Evolutionary conservation across 2,329 filamentous ascomycete genomes (phyloP), one percentile per base, ranked within the genome.

Genomic region (Lachnellula arida): DNA sequence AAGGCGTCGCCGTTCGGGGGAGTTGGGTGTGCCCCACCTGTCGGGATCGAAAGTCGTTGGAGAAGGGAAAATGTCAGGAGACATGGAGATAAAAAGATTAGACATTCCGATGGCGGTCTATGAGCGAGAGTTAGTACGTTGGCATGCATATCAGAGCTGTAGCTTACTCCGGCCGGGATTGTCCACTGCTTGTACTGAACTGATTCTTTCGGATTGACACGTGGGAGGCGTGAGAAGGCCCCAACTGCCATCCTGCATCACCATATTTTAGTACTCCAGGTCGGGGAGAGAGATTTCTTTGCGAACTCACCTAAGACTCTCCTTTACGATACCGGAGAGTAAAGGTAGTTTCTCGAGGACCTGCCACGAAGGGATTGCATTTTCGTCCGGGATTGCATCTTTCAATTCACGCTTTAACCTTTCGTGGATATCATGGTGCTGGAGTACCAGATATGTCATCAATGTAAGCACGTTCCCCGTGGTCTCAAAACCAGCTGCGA

Each of bases 401-500:
- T 51, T 57, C 6, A 76, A 63, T 57, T 76, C 74, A 1, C 59
- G 51, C 5, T 63, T 65, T 12, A 77, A 59, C 5, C 54, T 61
- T 1, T 49, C 17, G 1, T 68, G 58, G 7, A 71, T 62, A 0
- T 57, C 6, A 0, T 70, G 66, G 22, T 72, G 63, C n/a, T 60
- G 53, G 22, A 71, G 68, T 1, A 75, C 56, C 63, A 71, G 54
- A 61, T 68, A 75, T 3, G 68, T 62, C 17, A 69, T 59, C 14
- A 71, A 53, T 3, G 66, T 57, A 14, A 76, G 62, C 0, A 67
- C 61, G 55, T 64, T 65, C 11, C 61, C 66, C 0, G 65, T 69
- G 0, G 72, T 75, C 39, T 73, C 70, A 40, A 68, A 70, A 2
- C 70, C 73, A 5, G 72, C 73, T 1, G 50, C 56, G 1, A 61